A percentile compares a stretch with the other conserved stretches of the same genome.
Evolutionary conservation across 78 protist genomes (phyloP).

Genomic region (Creolimax fragrantissima): DNA sequence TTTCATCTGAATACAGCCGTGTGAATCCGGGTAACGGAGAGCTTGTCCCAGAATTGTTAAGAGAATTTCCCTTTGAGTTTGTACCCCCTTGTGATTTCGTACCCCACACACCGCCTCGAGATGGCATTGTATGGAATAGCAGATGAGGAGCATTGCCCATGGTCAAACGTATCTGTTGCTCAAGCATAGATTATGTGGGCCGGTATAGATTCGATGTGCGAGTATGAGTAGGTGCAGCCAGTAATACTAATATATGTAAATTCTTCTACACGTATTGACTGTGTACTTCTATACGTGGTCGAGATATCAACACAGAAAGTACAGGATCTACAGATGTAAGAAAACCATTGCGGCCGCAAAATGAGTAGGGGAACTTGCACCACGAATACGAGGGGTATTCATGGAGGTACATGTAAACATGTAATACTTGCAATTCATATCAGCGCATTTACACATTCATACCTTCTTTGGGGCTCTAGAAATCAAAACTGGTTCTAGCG

Average conservation of each 20-base stretch:
- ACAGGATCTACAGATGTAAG: too few relatives aligned
- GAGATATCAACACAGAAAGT: too few relatives aligned
- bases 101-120: neutral
- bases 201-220: neutral
- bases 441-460: too few relatives aligned
- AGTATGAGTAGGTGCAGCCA: too few relatives aligned
- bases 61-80: neutral
- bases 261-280: too few relatives aligned
- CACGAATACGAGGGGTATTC: too few relatives aligned
- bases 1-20: neutral
- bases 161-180: neutral
- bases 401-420: too few relatives aligned
- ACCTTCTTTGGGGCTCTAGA: neutral
- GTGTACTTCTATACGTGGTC: too few relatives aligned
- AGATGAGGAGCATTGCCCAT: neutral
- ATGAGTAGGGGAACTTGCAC: too few relatives aligned
- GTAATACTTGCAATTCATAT: too few relatives aligned
- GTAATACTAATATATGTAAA: too few relatives aligned
- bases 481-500: neutral
- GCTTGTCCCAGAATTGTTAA: neutral
- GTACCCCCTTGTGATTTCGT: neutral
- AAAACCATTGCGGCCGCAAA: too few relatives aligned
- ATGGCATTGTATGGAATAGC: neutral
- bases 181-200: neutral
- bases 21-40: neutral